These are phyloP conservation scores for Geosmithia putterillii DNA, from an alignment of 2,329 filamentous ascomycete genomes.

Conservation along the genomic window DNA sequence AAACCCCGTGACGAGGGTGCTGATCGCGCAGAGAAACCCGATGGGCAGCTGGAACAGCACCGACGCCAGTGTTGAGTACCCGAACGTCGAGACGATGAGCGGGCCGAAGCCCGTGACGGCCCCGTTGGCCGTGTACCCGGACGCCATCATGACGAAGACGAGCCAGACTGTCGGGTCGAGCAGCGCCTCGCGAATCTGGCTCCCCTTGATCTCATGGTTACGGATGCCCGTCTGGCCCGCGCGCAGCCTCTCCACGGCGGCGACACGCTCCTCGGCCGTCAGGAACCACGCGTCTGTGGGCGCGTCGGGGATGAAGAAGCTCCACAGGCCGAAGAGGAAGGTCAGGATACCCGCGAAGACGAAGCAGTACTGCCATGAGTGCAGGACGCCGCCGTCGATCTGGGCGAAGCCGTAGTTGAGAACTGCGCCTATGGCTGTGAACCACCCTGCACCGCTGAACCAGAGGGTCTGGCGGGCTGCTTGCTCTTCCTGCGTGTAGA, in stretches of 20 bases:
- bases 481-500: conserved; percentile 37
- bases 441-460: conserved; percentile 30
- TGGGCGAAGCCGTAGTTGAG: conserved; percentile 39
- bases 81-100: conserved; percentile 60
- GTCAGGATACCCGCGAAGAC: conserved; percentile 35
- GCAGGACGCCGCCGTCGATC: conserved; percentile 26
- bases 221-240: conserved; percentile 34
- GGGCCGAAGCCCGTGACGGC: conserved; percentile 61
- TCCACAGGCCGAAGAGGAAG: conserved; percentile 35
- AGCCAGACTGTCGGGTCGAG: conserved; percentile 36
- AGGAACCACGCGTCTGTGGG: conserved; percentile 44
- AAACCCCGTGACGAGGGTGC: conserved; percentile 54
- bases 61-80: conserved; percentile 48
- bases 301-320: conserved; percentile 40
- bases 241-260: conserved; percentile 36
- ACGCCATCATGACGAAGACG: conserved; percentile 37
- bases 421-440: conserved; percentile 32
- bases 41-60: conserved; percentile 68
- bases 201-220: conserved; percentile 31
- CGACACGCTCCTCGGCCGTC: conserved; percentile 33
- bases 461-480: conserved; percentile 34
- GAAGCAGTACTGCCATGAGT: conserved; percentile 43
- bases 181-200: conserved; percentile 31
- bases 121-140: conserved; percentile 54
- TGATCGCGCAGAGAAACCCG: conserved; percentile 53